Evolutionary conservation across 306 rosid genomes (phyloP).

Genomic region (Inga oerstediana): DNA sequence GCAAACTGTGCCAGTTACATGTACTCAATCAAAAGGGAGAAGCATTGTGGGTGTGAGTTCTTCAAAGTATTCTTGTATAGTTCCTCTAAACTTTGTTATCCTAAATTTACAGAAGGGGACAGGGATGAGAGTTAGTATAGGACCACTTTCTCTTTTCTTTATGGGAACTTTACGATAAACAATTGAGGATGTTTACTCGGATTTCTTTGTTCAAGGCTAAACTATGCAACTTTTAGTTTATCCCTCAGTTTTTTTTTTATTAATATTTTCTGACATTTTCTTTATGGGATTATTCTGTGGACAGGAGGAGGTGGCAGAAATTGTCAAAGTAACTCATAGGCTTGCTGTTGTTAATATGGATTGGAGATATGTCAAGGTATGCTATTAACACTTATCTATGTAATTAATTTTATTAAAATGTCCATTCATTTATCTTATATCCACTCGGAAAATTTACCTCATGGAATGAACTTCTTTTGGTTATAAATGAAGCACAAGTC

Average conservation of each 20-base stretch:
- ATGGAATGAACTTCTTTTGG: conserved; percentile 8
- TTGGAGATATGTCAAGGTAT: conserved; percentile 85
- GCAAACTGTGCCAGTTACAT: background rate
- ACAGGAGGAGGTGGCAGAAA: conserved; percentile 21
- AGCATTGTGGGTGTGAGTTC: background rate
- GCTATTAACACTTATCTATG: conserved; percentile 1
- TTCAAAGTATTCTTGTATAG: background rate
- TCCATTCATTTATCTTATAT: background rate
- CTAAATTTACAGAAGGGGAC: background rate
- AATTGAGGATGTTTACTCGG: background rate
- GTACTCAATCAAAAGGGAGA: background rate
- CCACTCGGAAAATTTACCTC: background rate
- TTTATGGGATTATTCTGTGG: background rate
- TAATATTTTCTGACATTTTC: background rate
- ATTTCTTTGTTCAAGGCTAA: background rate
- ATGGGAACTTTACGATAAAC: background rate
- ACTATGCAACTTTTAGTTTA: background rate
- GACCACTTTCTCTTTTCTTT: background rate
- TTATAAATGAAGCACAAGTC: background rate
- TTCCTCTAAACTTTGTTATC: background rate
- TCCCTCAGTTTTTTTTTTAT: background rate
- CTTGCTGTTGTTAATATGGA: conserved; percentile 76
- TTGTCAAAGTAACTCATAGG: conserved; percentile 7
- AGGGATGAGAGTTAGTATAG: background rate
- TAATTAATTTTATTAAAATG: background rate